A percentile compares a stretch with the other conserved stretches of the same genome.
These are phyloP conservation scores for Alternaria angustiovoidea DNA, from an alignment of 2,329 filamentous ascomycete species.

Conservation along the genomic window DNA sequence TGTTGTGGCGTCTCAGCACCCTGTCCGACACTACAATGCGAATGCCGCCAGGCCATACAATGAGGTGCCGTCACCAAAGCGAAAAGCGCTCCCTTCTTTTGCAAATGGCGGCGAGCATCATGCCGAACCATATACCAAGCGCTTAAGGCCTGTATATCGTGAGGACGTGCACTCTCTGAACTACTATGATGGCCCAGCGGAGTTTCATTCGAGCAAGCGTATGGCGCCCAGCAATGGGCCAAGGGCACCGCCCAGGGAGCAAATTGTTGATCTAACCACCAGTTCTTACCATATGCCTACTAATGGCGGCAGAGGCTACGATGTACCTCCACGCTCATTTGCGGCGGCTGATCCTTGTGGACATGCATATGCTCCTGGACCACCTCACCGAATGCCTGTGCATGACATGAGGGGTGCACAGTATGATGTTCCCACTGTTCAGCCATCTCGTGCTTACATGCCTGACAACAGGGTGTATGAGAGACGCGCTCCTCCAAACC, in stretches of 20 bases:
- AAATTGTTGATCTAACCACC: slow-evolving; percentile 37
- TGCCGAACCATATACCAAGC: slow-evolving; percentile 19
- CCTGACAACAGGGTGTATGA: slow-evolving; percentile 23
- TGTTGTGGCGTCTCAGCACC: slow-evolving; percentile 8
- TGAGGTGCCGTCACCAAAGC: slow-evolving; percentile 26
- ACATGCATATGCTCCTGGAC: slow-evolving; percentile 22
- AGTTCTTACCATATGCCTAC: slow-evolving; percentile 27
- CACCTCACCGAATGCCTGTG: slow-evolving; percentile 20
- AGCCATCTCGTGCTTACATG: slow-evolving; percentile 21
- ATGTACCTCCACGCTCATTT: slow-evolving; percentile 11
- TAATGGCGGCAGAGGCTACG: slow-evolving; percentile 14
- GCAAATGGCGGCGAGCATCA: slow-evolving; percentile 16
- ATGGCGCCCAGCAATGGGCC: slow-evolving; percentile 20
- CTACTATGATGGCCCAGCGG: slow-evolving; percentile 4
- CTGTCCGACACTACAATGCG: slow-evolving; percentile 14
- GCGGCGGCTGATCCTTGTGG: slow-evolving; percentile 16
- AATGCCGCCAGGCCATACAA: slow-evolving; percentile 12
- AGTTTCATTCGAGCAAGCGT: slow-evolving; percentile 10
- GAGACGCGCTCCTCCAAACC: slow-evolving; percentile 18
- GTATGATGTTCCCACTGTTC: slow-evolving; percentile 21
- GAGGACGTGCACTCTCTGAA: slow-evolving; percentile 13
- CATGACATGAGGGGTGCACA: slow-evolving; percentile 29
- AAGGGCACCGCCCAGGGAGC: slow-evolving; percentile 20
- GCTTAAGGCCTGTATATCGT: slow-evolving; percentile 22
- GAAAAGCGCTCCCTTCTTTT: slow-evolving; percentile 23